Conservation (phyloP, 2,329 filamentous ascomycete species). For the Fusarium sublunatum region DNA sequence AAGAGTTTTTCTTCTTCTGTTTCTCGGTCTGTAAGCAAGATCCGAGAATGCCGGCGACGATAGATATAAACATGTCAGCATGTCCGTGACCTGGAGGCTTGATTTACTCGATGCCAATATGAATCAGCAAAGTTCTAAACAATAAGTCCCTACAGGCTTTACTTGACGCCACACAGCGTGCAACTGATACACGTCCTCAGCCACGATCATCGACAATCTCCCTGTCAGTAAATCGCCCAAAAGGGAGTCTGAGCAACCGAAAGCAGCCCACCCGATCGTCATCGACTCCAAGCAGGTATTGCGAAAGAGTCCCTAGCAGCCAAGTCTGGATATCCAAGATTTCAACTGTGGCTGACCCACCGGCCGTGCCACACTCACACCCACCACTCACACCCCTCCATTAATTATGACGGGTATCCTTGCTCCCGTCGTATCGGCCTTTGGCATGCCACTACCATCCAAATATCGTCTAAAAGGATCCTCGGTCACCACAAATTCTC, state of each 20-base stretch:
- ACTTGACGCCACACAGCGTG: slow-evolving; percentile 14
- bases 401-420: slow-evolving; percentile 49
- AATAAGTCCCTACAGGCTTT: no score
- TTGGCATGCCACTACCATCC: slow-evolving; percentile 48
- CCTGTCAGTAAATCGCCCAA: slow-evolving; percentile 15
- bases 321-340: slow-evolving; percentile 31
- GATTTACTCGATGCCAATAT: neutral
- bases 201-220: slow-evolving; percentile 25
- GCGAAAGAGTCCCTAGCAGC: neutral
- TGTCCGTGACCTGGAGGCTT: slow-evolving; percentile 12
- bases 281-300: slow-evolving; percentile 28
- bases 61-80: slow-evolving; percentile 28
- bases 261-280: slow-evolving; percentile 39
- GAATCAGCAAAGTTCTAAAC: neutral
- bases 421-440: slow-evolving; percentile 51
- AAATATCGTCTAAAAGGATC: slow-evolving; percentile 44
- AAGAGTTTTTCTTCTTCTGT: slow-evolving; percentile 9
- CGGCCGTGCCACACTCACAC: slow-evolving; percentile 25
- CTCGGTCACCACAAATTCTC: slow-evolving; percentile 19
- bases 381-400: slow-evolving; percentile 1
- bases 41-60: slow-evolving; percentile 21
- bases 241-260: slow-evolving; percentile 20
- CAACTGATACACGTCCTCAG: slow-evolving; percentile 17
- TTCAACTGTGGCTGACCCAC: slow-evolving; percentile 40
- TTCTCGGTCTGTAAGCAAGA: slow-evolving; percentile 25